phyloP scores from a whole-genome alignment of 1,139 yeast species.

The Yamadazyma kanchanaburiensis region DNA sequence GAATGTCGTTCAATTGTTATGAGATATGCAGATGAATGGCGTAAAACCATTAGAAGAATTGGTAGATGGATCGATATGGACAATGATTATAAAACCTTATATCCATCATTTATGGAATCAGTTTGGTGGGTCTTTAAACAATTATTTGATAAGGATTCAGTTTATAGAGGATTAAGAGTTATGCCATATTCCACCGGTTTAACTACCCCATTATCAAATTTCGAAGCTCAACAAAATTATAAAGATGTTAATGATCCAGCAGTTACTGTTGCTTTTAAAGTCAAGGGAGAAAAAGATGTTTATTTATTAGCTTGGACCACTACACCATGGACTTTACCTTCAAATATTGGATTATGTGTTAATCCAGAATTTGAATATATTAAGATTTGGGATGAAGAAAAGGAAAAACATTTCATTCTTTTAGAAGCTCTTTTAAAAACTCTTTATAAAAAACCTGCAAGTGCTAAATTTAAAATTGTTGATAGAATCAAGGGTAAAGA shows the following conservation, averaged over 20 bases:
- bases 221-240: conserved; percentile 97
- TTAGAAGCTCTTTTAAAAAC: conserved; percentile 78
- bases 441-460: conserved; percentile 89
- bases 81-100: conserved; percentile 94
- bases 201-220: conserved; percentile 94
- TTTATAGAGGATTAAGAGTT: conserved; percentile 91
- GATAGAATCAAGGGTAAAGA: conserved; percentile 78
- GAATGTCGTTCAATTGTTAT: conserved; percentile 96
- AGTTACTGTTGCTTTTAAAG: conserved; percentile 85
- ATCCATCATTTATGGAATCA: conserved; percentile 95
- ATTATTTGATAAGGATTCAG: conserved; percentile 78
- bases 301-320: conserved; percentile 97
- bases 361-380: conserved; percentile 89
- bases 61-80: conserved; percentile 99
- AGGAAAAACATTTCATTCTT: conserved; percentile 74
- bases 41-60: conserved; percentile 83
- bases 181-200: conserved; percentile 99
- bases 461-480: conserved; percentile 80
- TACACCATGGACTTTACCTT: conserved; percentile 99
- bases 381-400: conserved; percentile 86
- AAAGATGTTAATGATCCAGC: conserved; percentile 98
- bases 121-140: conserved; percentile 99
- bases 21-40: conserved; percentile 96
- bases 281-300: conserved; percentile 76
- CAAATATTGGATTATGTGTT: conserved; percentile 88